Evolutionary conservation across 2,329 filamentous ascomycete genomes (phyloP).

Genomic region (Nectriaceae sp.): DNA sequence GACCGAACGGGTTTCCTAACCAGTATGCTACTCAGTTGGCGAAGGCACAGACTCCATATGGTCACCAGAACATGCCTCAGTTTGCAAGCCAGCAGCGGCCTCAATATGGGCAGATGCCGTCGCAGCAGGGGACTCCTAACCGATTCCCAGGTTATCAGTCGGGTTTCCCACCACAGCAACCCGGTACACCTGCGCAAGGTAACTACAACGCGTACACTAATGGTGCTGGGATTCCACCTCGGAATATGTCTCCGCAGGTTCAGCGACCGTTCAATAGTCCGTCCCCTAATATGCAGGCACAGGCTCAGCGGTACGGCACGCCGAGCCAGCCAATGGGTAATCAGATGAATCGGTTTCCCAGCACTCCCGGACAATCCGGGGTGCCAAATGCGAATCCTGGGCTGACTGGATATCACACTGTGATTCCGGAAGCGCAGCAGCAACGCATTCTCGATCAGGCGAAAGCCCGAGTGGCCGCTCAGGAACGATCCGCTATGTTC

Average conservation of each 20-base stretch:
- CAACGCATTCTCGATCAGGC: slow-evolving; percentile 54
- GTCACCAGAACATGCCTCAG: slow-evolving; percentile 51
- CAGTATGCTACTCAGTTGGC: slow-evolving; percentile 52
- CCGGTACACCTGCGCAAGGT: slow-evolving; percentile 38
- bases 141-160: slow-evolving; percentile 45
- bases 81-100: slow-evolving; percentile 50
- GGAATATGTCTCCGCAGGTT: slow-evolving; percentile 49
- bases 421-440: slow-evolving; percentile 52
- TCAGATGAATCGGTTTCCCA: slow-evolving; percentile 37
- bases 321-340: slow-evolving; percentile 29
- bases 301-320: slow-evolving; percentile 34
- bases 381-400: slow-evolving; percentile 38
- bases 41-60: slow-evolving; percentile 54
- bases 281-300: slow-evolving; percentile 40
- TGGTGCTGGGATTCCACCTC: slow-evolving; percentile 42
- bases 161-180: slow-evolving; percentile 40
- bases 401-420: slow-evolving; percentile 49
- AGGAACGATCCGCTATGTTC: slow-evolving; percentile 44
- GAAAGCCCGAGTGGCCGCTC: slow-evolving; percentile 48
- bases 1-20: slow-evolving; percentile 48
- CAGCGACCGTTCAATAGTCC: slow-evolving; percentile 41
- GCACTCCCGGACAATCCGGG: slow-evolving; percentile 31
- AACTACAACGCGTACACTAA: slow-evolving; percentile 44
- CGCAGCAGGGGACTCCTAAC: slow-evolving; percentile 43
- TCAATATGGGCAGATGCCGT: slow-evolving; percentile 43